A percentile compares a stretch with the other conserved stretches of the same genome.
These are phyloP conservation scores for grape (Vitis vinifera) DNA, from an alignment of 164 flowering plant genomes.

Conservation along the genomic window DNA sequence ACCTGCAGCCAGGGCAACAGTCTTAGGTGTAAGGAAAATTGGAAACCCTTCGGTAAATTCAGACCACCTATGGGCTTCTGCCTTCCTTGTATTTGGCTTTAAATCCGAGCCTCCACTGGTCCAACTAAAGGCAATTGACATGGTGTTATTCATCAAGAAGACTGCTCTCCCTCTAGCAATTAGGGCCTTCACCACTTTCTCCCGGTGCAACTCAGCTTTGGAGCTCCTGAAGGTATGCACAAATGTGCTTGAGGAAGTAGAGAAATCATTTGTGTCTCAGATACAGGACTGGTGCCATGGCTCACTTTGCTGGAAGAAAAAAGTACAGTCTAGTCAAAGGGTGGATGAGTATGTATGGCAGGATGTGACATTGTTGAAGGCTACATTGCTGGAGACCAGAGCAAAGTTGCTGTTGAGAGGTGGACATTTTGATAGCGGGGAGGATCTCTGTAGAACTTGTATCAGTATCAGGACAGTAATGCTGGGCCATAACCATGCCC, in stretches of 20 bases:
- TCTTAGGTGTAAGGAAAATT: conserved; percentile 55
- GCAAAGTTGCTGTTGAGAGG: conserved; percentile 81
- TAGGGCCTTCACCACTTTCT: conserved; percentile 67
- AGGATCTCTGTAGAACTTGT: conserved; percentile 85
- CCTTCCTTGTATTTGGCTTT: conserved; percentile 81
- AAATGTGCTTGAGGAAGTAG: conserved; percentile 77
- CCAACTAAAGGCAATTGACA: conserved; percentile 64
- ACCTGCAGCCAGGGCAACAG: conserved; percentile 60
- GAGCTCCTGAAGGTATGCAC: conserved; percentile 89
- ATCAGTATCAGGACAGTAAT: conserved; percentile 89
- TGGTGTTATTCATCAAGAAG: conserved; percentile 70
- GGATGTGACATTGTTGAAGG: conserved; percentile 82
- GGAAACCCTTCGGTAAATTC: conserved; percentile 49
- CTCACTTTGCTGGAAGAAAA: conserved; percentile 83
- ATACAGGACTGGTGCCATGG: conserved; percentile 81
- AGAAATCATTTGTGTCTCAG: conserved; percentile 86
- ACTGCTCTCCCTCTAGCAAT: conserved; percentile 79
- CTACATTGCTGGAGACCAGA: conserved; percentile 81
- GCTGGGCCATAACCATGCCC: conserved; percentile 85
- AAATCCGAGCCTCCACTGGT: conserved; percentile 81
- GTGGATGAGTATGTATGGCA: conserved; percentile 93
- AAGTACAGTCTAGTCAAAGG: conserved; percentile 34
- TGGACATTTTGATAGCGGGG: conserved; percentile 81
- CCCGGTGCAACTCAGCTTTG: conserved; percentile 77
- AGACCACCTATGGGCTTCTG: conserved; percentile 86